Evolutionary conservation across 345 rosid species (phyloP), one percentile per base, ranked within the genome.

Genomic region (Schrenkiella parvula): DNA sequence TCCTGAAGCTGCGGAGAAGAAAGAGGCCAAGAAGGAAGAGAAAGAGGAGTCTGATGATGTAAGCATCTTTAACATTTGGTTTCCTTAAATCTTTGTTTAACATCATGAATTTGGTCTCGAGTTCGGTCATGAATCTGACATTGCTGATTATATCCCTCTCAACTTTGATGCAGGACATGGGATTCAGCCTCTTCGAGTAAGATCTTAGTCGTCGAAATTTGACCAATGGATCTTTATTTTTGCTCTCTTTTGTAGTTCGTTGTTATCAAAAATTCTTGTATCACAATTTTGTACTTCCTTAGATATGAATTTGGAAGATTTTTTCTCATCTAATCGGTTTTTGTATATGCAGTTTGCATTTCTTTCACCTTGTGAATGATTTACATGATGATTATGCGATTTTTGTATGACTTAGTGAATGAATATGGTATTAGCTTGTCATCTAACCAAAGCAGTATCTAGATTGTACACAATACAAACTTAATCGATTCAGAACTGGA

Each of bases 41-140:
- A 87, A 84, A 74, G 96, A 89, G 32, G 93, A 90, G 71, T 84
- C 89, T 1, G 96, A 90, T 71, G 93, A 88, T 28, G 93, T 88
- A 80, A 81, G 72, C 5, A 52, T 59, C 17, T 37, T 18, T 64
- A 8, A 32, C 1, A 1, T 25, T 2, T 1, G n/a, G 34, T 66
- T 37, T 31, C 4, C 8, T 39, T 66, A 17, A 9, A 7, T 21
- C 47, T 37, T 17, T 10, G 14, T 41, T 15, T 43, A 17, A 17
- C 21, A 19, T 68, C 6, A 3, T 14, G 15, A 8, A 13, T 29
- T 13, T 28, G 28, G 1, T 26, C 22, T 66, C 7, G 53, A 23
- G 39, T 68, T 55, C 6, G 19, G 9, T 52, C n/a, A 1, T 19
- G 4, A 19, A 8, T 17, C 50, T 39, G 35, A 66, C 47, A 35